These are phyloP conservation scores for Infundibulicybe gibba DNA, from an alignment of 768 basidiomycete genomes.

Conservation along the genomic window DNA sequence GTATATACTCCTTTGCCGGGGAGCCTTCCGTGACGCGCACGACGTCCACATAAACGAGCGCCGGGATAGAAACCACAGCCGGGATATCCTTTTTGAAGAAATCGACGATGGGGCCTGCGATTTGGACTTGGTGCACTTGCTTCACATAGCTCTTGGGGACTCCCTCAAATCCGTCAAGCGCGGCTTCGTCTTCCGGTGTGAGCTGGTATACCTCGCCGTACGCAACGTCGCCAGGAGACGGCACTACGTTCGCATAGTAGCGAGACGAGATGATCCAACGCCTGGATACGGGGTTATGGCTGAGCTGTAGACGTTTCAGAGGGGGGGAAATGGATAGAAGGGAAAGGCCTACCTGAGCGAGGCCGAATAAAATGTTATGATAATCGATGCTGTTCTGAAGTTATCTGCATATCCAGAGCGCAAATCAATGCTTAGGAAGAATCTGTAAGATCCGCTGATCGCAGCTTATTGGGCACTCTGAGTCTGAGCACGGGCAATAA, in stretches of 20 bases:
- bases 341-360: too few species aligned
- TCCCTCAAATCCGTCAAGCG: constrained; percentile 40
- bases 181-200: constrained; percentile 33
- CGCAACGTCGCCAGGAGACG: constrained; percentile 35
- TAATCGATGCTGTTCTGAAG: too few species aligned
- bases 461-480: too few species aligned
- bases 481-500: too few species aligned
- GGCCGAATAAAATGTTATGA: too few species aligned
- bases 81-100: too few species aligned
- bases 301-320: too few species aligned
- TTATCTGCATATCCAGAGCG: too few species aligned
- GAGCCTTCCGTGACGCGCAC: constrained; percentile 23
- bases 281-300: too few species aligned
- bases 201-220: constrained; percentile 37
- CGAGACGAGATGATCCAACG: constrained; percentile 42
- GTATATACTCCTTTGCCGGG: constrained; percentile 39
- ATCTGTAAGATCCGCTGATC: too few species aligned
- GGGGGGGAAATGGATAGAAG: too few species aligned
- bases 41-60: constrained; percentile 40
- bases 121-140: constrained; percentile 21
- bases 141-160: constrained; percentile 35
- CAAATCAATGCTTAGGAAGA: too few species aligned
- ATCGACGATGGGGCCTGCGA: background rate
- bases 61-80: constrained; percentile 10
- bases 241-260: constrained; percentile 43